Conservation (phyloP, 257 asterid species). For the Solanum corneliomulleri region DNA sequence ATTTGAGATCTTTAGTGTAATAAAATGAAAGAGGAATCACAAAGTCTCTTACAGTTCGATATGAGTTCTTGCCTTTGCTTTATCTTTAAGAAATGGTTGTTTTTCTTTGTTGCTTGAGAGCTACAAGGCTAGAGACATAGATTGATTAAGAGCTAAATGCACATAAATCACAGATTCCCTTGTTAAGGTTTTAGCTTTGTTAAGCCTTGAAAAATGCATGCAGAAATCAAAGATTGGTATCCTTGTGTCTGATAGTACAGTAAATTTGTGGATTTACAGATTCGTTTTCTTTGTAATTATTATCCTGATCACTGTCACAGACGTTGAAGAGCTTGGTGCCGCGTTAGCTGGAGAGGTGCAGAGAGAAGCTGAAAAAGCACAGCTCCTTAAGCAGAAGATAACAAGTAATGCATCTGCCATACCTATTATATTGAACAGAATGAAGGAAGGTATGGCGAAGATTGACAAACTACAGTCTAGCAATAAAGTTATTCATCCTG, state of each 20-base stretch:
- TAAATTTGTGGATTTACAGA: slow-evolving; percentile 11
- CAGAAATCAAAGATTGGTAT: not conserved
- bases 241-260: not conserved
- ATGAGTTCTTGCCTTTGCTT: not conserved
- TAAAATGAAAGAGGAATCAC: not conserved
- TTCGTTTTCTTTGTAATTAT: not conserved
- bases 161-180: not conserved
- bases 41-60: not conserved
- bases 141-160: not conserved
- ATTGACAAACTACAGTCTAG: slow-evolving; percentile 45
- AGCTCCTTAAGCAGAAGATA: slow-evolving; percentile 58
- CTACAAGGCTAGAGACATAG: not conserved
- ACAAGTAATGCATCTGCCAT: slow-evolving; percentile 36
- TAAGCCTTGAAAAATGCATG: not conserved
- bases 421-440: slow-evolving; percentile 46
- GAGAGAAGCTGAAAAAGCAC: slow-evolving; percentile 32
- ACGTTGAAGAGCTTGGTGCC: not conserved
- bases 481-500: slow-evolving; percentile 40
- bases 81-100: not conserved
- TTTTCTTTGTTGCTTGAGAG: not conserved
- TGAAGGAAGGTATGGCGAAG: slow-evolving; percentile 51
- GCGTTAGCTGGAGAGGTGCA: slow-evolving; percentile 9
- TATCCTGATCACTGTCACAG: not conserved
- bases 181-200: not conserved
- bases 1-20: not conserved